phyloP scores from a whole-genome alignment of 441 rosid genomes.

The Euphorbia schlechtendalii region DNA sequence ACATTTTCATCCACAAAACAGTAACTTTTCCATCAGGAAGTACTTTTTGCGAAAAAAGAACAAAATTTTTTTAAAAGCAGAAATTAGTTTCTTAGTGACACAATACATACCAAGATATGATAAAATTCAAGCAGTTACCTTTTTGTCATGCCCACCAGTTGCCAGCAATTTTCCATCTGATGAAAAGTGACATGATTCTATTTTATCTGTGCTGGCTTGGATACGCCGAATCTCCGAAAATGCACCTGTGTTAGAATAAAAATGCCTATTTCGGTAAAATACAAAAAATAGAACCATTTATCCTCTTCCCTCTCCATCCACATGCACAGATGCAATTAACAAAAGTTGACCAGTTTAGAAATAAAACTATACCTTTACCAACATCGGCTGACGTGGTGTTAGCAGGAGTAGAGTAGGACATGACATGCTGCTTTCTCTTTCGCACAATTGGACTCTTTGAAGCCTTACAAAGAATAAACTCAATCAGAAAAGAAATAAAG shows the following conservation, averaged over 20 bases:
- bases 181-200: constrained; percentile 70
- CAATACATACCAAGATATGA: too few relatives aligned
- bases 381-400: constrained; percentile 47
- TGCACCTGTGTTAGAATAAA: constrained; percentile 35
- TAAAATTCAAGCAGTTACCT: too few relatives aligned
- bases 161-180: constrained; percentile 68
- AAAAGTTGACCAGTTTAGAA: background rate
- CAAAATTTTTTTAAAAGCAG: too few relatives aligned
- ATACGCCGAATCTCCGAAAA: constrained; percentile 41
- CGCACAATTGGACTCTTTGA: constrained; percentile 62
- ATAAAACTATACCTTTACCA: constrained; percentile 59
- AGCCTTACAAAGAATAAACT: constrained; percentile 38
- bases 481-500: background rate
- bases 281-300: background rate
- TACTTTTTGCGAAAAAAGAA: too few relatives aligned
- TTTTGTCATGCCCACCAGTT: constrained; percentile 67
- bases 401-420: too few relatives aligned
- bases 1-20: constrained; percentile 11
- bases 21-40: too few relatives aligned
- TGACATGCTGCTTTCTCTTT: constrained; percentile 84
- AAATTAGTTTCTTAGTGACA: too few relatives aligned
- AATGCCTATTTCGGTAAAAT: constrained; percentile 11
- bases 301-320: background rate
- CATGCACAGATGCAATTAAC: background rate
- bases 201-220: constrained; percentile 35